phyloP scores from a whole-genome alignment of 345 rosid species.

The Hibiscus tridactylites region DNA sequence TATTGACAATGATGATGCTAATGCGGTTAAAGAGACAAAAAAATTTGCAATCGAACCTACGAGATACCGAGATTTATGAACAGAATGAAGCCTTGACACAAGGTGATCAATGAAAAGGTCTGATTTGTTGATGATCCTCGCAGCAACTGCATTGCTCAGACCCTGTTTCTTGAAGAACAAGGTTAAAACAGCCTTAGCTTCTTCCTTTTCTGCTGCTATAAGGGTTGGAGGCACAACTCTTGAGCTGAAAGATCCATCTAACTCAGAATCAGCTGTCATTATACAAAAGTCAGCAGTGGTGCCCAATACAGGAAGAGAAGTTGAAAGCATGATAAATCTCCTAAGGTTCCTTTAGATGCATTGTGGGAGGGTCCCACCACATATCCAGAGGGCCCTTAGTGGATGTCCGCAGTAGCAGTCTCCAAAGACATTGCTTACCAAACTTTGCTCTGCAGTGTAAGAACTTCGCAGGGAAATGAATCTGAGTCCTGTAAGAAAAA shows the following conservation, averaged over 20 bases:
- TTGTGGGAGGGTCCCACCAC: background rate
- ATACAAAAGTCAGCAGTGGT: background rate
- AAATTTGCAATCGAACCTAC: constrained; percentile 63
- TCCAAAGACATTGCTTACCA: background rate
- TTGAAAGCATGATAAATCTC: background rate
- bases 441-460: background rate
- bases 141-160: constrained; percentile 58
- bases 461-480: background rate
- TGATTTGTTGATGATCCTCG: constrained; percentile 61
- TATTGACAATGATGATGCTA: background rate
- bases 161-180: constrained; percentile 84
- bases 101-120: constrained; percentile 69
- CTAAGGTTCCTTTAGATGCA: background rate
- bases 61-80: constrained; percentile 81
- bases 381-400: background rate
- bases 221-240: constrained; percentile 52
- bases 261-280: constrained; percentile 27
- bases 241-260: constrained; percentile 44
- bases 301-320: background rate
- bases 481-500: background rate
- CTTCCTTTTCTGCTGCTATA: constrained; percentile 78
- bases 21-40: constrained; percentile 5
- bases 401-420: background rate
- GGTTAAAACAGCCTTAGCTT: constrained; percentile 78
- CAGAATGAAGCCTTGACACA: constrained; percentile 69